Evolutionary conservation across 371 early-diverging fungal genomes (phyloP).

Genomic region (Mucor mucedo): DNA sequence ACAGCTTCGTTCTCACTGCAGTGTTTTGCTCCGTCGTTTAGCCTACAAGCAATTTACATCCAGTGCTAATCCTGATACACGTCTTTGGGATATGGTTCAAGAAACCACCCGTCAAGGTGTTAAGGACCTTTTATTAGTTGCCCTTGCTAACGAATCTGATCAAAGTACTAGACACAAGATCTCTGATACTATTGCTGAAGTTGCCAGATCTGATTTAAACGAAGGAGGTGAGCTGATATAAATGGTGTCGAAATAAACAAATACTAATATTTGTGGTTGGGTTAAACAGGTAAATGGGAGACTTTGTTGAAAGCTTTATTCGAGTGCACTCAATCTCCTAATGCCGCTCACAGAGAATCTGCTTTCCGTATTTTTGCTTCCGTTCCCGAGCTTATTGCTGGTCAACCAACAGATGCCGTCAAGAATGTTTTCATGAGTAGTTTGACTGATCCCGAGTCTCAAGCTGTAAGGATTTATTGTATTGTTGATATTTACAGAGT

Average conservation of each 20-base stretch:
- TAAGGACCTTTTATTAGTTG: conserved; percentile 74
- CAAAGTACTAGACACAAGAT: conserved; percentile 83
- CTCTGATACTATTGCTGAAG: conserved; percentile 90
- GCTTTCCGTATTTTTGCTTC: conserved; percentile 88
- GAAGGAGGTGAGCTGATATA: conserved; percentile 59
- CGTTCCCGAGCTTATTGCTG: conserved; percentile 77
- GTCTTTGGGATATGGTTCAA: conserved; percentile 76
- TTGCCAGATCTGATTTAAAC: conserved; percentile 73
- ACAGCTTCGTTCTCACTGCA: conserved; percentile 86
- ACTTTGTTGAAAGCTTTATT: conserved; percentile 81
- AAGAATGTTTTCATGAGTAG: conserved; percentile 73
- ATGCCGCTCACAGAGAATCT: conserved; percentile 80
- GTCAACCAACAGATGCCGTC: conserved; percentile 72
- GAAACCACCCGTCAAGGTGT: conserved; percentile 67
- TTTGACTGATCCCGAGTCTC: conserved; percentile 68
- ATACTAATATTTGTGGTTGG: no score
- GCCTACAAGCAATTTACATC: conserved; percentile 70
- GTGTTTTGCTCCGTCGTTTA: conserved; percentile 88
- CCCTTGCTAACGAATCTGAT: conserved; percentile 78
- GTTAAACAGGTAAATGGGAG: conserved; percentile 69
- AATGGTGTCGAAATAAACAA: neutral
- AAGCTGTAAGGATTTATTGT: conserved; percentile 34
- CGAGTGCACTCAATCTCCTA: conserved; percentile 77
- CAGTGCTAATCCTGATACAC: conserved; percentile 52
- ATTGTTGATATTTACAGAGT: neutral